Percentiles rank a stretch among this genome's conserved stretches.
phyloP scores from a whole-genome alignment of 208 protist genomes.

The Trypanosoma lewisi region DNA sequence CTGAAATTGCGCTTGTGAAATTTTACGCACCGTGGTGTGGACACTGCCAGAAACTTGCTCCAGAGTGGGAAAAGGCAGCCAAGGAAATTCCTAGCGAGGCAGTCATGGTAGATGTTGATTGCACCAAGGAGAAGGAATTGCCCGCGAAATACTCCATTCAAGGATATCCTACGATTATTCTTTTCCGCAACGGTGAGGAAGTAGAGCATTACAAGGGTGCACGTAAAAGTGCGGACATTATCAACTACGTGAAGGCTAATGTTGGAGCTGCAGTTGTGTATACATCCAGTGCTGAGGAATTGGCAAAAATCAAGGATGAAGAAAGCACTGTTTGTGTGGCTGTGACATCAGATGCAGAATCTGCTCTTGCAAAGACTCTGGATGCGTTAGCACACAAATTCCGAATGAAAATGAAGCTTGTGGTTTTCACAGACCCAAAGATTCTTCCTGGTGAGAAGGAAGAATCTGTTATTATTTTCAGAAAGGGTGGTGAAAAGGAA shows the following conservation, averaged over 20 bases:
- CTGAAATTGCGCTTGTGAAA: slow-evolving; percentile 81
- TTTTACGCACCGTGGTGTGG: slow-evolving; percentile 96
- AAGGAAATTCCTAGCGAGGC: slow-evolving; percentile 46
- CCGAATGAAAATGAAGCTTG: slow-evolving; percentile 54
- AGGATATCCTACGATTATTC: slow-evolving; percentile 78
- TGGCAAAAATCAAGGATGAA: slow-evolving; percentile 62
- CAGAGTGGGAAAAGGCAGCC: slow-evolving; percentile 80
- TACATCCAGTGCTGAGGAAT: slow-evolving; percentile 36
- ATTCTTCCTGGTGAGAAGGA: slow-evolving; percentile 44
- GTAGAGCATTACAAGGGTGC: slow-evolving; percentile 60
- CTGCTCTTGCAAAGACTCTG: slow-evolving; percentile 34
- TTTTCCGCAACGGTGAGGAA: slow-evolving; percentile 79
- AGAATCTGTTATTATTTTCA: slow-evolving; percentile 69
- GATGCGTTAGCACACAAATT: slow-evolving; percentile 31
- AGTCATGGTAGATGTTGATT: slow-evolving; percentile 80
- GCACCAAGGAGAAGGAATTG: slow-evolving; percentile 67
- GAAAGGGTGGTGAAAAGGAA: slow-evolving; percentile 42
- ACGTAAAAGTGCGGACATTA: slow-evolving; percentile 55
- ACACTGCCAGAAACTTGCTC: slow-evolving; percentile 93
- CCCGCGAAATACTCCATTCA: slow-evolving; percentile 58
- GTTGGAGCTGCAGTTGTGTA: slow-evolving; percentile 39
- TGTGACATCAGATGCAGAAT: slow-evolving; percentile 43
- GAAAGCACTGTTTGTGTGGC: slow-evolving; percentile 43
- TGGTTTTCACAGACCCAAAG: slow-evolving; percentile 48
- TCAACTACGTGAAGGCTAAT: slow-evolving; percentile 60